Base-by-base conservation (phyloP, 805 yeast genomes). In the Zygoascus ofunaensis region DNA sequence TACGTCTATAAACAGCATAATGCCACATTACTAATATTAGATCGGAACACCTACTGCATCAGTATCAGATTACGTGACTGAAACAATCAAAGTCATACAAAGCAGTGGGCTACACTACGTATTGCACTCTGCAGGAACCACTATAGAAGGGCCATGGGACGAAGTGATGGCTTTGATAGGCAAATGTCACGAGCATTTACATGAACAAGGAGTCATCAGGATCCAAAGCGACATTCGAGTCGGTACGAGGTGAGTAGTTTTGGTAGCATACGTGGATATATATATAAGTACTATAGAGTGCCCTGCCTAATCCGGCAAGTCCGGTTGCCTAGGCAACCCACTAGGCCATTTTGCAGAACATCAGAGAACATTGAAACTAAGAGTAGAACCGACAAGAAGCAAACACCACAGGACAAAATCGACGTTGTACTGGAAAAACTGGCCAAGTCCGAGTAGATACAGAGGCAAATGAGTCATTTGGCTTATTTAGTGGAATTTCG, bases 131-230 rank as follows among this genome's bases (percentile, higher is more conserved):
- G 96, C 96, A 2, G 96, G 96, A 2, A 87, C 95, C 4, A 86
- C 95, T 1, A 79, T 82, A 53, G 82, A 83, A 55, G 96, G 96
- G 1, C 87, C 87, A n/a, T 87, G 95, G 95, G 77, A 79, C 55
- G 87, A 82, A 44, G 95, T 87, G 1, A 81, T 79, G 77, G 76
- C 71, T 28, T 64, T 85, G 43, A 81, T 87, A 54, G 95, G 95
- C 5, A 73, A 76, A 52, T 65, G 86, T 54, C 96, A 87, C 57
- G 79, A 80, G 56, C 68, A 68, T 37, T 73, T 84, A 43, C 96
- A 87, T 56, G 70, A 70, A 3, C 68, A 74, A 52, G 94, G 94
- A 1, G 77, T 83, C 10, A 72, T 81, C 8, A 72, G 96, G 59
- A 78, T 87, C 42, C 95, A 87, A 59, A 78, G 86, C 49, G 95